phyloP scores from a whole-genome alignment of 1,284 basidiomycete genomes.

The Melampsora occidentalis region DNA sequence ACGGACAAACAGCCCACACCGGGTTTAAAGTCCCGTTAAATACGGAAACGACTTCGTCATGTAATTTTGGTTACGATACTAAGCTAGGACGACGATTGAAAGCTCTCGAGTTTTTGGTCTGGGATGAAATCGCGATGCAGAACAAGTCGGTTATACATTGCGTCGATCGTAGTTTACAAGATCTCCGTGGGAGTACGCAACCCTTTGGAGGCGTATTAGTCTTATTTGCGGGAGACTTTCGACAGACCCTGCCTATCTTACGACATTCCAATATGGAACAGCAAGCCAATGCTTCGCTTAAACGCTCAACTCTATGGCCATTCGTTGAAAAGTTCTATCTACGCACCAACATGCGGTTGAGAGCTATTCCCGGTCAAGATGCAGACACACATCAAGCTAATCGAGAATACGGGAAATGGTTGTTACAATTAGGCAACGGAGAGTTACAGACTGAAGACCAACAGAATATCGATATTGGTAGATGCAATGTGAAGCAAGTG shows the following conservation, averaged over 20 bases:
- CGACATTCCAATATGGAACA: not conserved
- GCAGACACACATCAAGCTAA: no score
- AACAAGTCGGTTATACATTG: not conserved
- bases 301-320: not conserved
- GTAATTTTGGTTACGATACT: not conserved
- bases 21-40: slow-evolving; percentile 1
- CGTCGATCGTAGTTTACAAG: not conserved
- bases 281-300: not conserved
- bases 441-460: no score
- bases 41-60: not conserved
- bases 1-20: slow-evolving; percentile 1
- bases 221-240: not conserved
- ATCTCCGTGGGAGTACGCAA: not conserved
- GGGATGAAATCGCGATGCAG: slow-evolving; percentile 17
- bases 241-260: no score
- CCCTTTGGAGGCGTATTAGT: not conserved
- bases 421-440: no score
- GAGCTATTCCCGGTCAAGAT: no score
- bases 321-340: not conserved
- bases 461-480: no score
- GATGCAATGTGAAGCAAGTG: no score
- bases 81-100: not conserved
- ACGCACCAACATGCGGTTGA: not conserved
- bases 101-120: not conserved
- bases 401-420: no score